Evolutionary conservation across 495 filamentous ascomycete species (phyloP).

Genomic region (Oleoguttula mirabilis): DNA sequence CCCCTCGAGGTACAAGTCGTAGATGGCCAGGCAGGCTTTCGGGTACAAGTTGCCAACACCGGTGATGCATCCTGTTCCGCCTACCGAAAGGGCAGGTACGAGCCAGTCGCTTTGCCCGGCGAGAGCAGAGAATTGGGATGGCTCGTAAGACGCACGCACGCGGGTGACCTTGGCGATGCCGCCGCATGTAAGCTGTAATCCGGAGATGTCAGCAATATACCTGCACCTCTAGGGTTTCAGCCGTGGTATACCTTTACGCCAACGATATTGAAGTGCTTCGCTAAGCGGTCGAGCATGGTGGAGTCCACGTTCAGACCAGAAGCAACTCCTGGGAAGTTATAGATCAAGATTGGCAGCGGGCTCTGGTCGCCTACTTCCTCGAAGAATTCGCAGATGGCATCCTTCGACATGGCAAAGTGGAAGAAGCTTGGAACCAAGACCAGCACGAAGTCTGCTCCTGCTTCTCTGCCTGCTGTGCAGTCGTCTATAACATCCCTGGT

Average conservation of each 20-base stretch:
- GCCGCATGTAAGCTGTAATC: conserved; percentile 51
- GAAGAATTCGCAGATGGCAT: conserved; percentile 50
- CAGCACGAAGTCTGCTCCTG: conserved; percentile 48
- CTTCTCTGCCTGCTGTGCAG: conserved; percentile 27
- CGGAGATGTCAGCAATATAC: conserved; percentile 21
- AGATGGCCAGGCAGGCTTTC: conserved; percentile 40
- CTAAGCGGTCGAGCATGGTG: conserved; percentile 45
- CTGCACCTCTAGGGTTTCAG: background rate
- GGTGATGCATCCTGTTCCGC: conserved; percentile 51
- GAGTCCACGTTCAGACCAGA: conserved; percentile 62
- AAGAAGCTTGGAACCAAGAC: conserved; percentile 55
- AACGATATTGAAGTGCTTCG: conserved; percentile 41
- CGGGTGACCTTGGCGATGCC: conserved; percentile 55
- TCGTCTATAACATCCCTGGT: conserved; percentile 20
- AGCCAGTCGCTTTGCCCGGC: conserved; percentile 62
- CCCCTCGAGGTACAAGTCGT: conserved; percentile 40
- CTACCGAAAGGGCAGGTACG: conserved; percentile 47
- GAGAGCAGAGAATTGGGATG: conserved; percentile 48
- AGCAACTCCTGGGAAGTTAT: conserved; percentile 54
- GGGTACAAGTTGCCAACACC: conserved; percentile 59
- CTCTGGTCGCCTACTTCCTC: conserved; percentile 40
- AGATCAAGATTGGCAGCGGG: conserved; percentile 49
- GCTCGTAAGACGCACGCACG: conserved; percentile 41
- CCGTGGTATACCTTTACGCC: conserved; percentile 49
- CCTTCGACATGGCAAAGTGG: conserved; percentile 43